These are phyloP conservation scores for Curvularia sp. DNA, from an alignment of 2,329 filamentous ascomycete genomes.

Conservation along the genomic window DNA sequence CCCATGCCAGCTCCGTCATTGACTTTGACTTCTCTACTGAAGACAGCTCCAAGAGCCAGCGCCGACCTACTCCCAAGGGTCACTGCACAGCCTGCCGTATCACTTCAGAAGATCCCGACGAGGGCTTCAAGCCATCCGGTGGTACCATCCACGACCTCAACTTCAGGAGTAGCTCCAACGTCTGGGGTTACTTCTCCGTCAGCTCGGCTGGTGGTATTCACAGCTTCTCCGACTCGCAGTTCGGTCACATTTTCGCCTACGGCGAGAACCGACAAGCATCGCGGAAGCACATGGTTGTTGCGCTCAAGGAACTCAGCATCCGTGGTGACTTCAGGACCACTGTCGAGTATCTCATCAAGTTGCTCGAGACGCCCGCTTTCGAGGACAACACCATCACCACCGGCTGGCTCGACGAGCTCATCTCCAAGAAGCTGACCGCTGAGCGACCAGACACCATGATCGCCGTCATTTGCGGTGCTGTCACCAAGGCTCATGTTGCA, in stretches of 20 bases:
- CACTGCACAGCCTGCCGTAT: slow-evolving; percentile 99
- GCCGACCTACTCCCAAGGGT: slow-evolving; percentile 89
- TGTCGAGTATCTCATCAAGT: slow-evolving; percentile 98
- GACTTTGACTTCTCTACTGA: slow-evolving; percentile 96
- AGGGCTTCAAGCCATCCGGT: slow-evolving; percentile 99
- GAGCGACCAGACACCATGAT: slow-evolving; percentile 93
- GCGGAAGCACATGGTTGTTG: slow-evolving; percentile 98
- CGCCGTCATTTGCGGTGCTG: slow-evolving; percentile 93
- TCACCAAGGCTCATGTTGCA: slow-evolving; percentile 93
- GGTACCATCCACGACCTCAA: slow-evolving; percentile 99
- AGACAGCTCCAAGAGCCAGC: slow-evolving; percentile 81
- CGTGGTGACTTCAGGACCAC: slow-evolving; percentile 99
- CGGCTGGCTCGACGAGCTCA: slow-evolving; percentile 97
- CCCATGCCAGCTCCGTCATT: slow-evolving; percentile 83
- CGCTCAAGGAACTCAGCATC: slow-evolving; percentile 97
- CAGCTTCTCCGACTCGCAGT: slow-evolving; percentile 98
- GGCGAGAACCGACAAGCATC: slow-evolving; percentile 97
- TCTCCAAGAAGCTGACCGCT: slow-evolving; percentile 95
- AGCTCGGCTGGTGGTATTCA: slow-evolving; percentile 96
- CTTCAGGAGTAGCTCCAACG: slow-evolving; percentile 97
- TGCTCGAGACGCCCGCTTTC: slow-evolving; percentile 96
- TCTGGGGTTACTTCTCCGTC: slow-evolving; percentile 99
- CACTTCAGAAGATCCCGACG: slow-evolving; percentile 96
- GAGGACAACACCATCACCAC: slow-evolving; percentile 99
- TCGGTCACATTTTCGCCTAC: slow-evolving; percentile 99